These are phyloP conservation scores for Coemansia reversa DNA, from an alignment of 192 early-diverging fungal species.

Conservation along the genomic window DNA sequence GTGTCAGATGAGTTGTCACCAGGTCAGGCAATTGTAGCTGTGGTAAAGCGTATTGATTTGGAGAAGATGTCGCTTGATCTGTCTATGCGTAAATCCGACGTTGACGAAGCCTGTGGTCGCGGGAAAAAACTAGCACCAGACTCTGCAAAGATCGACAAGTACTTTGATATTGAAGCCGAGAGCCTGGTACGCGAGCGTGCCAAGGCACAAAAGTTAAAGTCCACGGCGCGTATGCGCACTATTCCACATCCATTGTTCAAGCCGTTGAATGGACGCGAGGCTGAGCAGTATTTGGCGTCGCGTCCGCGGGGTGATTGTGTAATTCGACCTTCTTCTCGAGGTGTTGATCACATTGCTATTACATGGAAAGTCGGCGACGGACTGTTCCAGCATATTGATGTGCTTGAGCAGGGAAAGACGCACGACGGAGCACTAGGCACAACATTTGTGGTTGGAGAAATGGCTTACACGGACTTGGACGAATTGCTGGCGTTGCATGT, in stretches of 20 bases:
- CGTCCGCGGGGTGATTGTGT: constrained; percentile 75
- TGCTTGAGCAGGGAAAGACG: constrained; percentile 56
- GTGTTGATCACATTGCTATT: constrained; percentile 84
- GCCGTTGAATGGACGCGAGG: constrained; percentile 67
- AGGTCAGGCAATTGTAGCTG: constrained; percentile 70
- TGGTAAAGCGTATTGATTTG: constrained; percentile 77
- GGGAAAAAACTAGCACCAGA: constrained; percentile 41
- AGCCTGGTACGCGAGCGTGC: constrained; percentile 40
- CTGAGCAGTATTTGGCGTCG: constrained; percentile 67
- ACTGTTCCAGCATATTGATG: constrained; percentile 85
- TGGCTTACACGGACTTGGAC: constrained; percentile 83
- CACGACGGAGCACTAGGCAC: constrained; percentile 71
- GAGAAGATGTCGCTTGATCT: constrained; percentile 77
- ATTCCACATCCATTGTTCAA: constrained; percentile 88
- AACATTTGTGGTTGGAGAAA: constrained; percentile 65
- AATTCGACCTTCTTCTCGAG: constrained; percentile 87
- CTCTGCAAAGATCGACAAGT: constrained; percentile 48
- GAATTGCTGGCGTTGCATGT: constrained; percentile 88
- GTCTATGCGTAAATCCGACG: constrained; percentile 63
- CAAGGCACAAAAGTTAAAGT: constrained; percentile 29
- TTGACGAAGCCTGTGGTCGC: constrained; percentile 44
- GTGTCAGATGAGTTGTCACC: constrained; percentile 63
- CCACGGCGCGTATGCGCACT: constrained; percentile 54
- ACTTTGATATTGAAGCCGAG: constrained; percentile 62
- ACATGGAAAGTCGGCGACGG: constrained; percentile 91